phyloP scores from a whole-genome alignment of 2,329 filamentous ascomycete genomes.

The Fonsecaea pedrosoi region DNA sequence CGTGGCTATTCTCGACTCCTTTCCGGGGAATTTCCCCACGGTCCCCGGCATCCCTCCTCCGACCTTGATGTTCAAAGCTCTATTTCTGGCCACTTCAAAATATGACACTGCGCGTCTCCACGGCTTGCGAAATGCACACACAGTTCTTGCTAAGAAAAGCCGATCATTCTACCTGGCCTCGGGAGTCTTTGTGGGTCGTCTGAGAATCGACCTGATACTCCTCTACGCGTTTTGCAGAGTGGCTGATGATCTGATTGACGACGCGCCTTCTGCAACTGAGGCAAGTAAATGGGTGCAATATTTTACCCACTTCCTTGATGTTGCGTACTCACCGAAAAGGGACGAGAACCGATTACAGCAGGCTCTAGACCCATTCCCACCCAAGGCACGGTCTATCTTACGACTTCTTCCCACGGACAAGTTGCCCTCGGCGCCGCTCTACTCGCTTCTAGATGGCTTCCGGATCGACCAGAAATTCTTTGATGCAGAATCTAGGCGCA shows the following conservation, averaged over 20 bases:
- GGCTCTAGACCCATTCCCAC: constrained; percentile 57
- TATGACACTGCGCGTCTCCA: constrained; percentile 66
- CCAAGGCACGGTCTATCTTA: constrained; percentile 60
- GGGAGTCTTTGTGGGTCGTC: constrained; percentile 69
- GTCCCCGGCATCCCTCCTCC: constrained; percentile 59
- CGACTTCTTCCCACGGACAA: constrained; percentile 64
- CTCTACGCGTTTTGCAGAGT: constrained; percentile 77
- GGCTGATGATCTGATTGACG: constrained; percentile 75
- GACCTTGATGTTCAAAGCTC: constrained; percentile 58
- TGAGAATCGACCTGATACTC: constrained; percentile 71
- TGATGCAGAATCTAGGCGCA: constrained; percentile 33
- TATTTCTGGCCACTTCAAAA: constrained; percentile 55
- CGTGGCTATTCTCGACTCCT: constrained; percentile 68
- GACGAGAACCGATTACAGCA: constrained; percentile 40
- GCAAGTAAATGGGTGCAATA: constrained; percentile 66
- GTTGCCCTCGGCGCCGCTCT: constrained; percentile 66
- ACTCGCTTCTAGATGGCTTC: constrained; percentile 71
- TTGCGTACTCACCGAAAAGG: constrained; percentile 53
- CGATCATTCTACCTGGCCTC: constrained; percentile 77
- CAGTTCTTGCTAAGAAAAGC: constrained; percentile 67
- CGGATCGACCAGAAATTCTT: constrained; percentile 69
- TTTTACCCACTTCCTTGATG: constrained; percentile 63
- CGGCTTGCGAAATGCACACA: constrained; percentile 66
- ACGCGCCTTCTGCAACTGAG: constrained; percentile 61
- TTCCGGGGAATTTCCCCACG: constrained; percentile 63